phyloP scores from a whole-genome alignment of 257 asterid genomes.

The Solanum lycopersicoides region DNA sequence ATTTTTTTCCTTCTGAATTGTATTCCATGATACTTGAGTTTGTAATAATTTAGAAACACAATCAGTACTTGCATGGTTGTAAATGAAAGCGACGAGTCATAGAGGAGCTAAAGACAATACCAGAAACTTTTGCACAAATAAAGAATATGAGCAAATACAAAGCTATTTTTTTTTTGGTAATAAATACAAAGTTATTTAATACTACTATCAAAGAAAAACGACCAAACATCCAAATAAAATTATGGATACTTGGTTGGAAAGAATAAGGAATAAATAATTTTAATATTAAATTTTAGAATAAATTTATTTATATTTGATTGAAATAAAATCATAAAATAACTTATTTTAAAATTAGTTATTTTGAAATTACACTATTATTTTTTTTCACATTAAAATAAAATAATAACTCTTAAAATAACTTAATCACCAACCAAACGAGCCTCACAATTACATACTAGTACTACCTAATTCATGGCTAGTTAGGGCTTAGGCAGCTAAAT shows the following conservation, averaged over 20 bases:
- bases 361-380: accelerated
- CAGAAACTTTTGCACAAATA: not conserved
- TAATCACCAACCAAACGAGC: not conserved
- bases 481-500: not conserved
- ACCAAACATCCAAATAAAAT: not conserved
- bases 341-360: no score
- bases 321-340: no score
- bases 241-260: not conserved
- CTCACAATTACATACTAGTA: not conserved
- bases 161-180: not conserved
- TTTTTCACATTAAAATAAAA: no score
- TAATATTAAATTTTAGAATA: no score
- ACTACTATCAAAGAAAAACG: not conserved
- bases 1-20: not conserved
- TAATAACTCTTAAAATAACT: no score
- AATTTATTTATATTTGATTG: no score
- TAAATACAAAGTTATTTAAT: not conserved
- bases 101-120: not conserved
- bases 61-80: not conserved
- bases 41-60: not conserved
- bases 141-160: not conserved
- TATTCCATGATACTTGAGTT: not conserved
- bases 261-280: not conserved
- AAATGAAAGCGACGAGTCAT: not conserved
- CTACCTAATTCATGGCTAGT: not conserved